phyloP scores from a whole-genome alignment of 2,329 filamentous ascomycete species.

The Fusarium sp. region DNA sequence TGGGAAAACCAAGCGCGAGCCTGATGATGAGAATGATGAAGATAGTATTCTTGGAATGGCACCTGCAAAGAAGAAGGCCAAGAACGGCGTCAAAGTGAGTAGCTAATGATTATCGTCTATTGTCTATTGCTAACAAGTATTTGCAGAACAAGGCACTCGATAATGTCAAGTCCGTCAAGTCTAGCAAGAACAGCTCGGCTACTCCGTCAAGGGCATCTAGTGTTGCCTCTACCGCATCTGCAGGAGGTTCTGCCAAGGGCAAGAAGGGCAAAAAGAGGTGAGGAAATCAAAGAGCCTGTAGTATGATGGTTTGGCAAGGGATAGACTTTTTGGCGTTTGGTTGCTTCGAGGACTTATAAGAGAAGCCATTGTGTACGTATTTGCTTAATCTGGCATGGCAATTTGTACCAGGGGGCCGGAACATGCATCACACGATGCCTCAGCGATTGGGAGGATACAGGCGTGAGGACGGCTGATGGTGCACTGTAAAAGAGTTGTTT shows the following conservation, averaged over 20 bases:
- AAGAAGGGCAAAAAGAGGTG: conserved; percentile 53
- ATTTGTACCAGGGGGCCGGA: conserved; percentile 22
- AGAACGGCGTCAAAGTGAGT: conserved; percentile 85
- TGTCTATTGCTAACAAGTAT: conserved; percentile 25
- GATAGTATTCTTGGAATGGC: conserved; percentile 81
- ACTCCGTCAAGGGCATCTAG: conserved; percentile 88
- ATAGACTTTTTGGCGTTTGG: conserved; percentile 44
- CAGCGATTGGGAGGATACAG: conserved; percentile 14
- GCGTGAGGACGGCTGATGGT: conserved; percentile 16
- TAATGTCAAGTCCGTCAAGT: conserved; percentile 86
- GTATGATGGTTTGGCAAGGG: conserved; percentile 24
- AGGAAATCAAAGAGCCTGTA: conserved; percentile 7
- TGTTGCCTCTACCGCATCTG: conserved; percentile 79
- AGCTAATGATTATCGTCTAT: not conserved
- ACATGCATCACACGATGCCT: conserved; percentile 32
- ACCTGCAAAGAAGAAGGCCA: conserved; percentile 94
- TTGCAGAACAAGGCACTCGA: conserved; percentile 91
- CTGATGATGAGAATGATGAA: conserved; percentile 85
- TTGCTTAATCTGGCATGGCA: conserved; percentile 27
- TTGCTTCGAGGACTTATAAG: conserved; percentile 31
- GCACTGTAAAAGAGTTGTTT: conserved; percentile 30
- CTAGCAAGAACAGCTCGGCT: conserved; percentile 79
- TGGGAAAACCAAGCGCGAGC: conserved; percentile 77
- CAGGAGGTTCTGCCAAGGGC: conserved; percentile 64
- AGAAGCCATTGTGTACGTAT: conserved; percentile 29